Evolutionary conservation across 106 monocot species (phyloP).

Genomic region (Phalaenopsis equestris): DNA sequence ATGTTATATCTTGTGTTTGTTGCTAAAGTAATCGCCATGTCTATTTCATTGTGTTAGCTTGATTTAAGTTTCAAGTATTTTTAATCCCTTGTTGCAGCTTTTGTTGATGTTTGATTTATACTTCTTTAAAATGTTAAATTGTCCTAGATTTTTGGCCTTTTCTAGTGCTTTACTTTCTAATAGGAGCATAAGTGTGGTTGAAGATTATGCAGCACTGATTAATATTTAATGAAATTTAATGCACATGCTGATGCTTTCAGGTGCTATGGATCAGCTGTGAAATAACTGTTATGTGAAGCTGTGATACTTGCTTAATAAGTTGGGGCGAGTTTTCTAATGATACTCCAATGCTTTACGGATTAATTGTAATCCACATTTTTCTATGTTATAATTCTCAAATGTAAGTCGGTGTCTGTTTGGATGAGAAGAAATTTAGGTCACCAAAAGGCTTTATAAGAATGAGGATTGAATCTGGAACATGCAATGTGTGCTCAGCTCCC

Average conservation of each 20-base stretch:
- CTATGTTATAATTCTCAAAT: not conserved
- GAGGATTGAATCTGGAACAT: slow-evolving; percentile 61
- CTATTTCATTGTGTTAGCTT: not conserved
- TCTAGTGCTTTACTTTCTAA: too few relatives aligned
- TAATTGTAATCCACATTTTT: not conserved
- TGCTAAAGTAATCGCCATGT: too few relatives aligned
- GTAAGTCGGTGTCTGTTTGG: not conserved
- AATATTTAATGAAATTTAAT: not conserved
- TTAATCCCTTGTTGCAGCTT: not conserved
- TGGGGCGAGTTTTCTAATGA: too few relatives aligned
- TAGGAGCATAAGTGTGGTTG: too few relatives aligned
- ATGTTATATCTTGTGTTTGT: too few relatives aligned
- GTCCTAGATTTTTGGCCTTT: not conserved
- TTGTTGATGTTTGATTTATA: not conserved
- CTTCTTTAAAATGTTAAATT: not conserved
- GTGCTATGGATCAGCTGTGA: not conserved
- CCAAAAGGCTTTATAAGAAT: not conserved
- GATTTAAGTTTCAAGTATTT: not conserved
- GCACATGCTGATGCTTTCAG: not conserved
- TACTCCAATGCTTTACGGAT: not conserved
- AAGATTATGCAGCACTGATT: too few relatives aligned
- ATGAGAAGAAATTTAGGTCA: slow-evolving; percentile 1
- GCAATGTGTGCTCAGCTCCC: slow-evolving; percentile 83
- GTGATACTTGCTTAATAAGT: too few relatives aligned
- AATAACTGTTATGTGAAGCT: not conserved